phyloP scores from a whole-genome alignment of 208 protist species.

The Vickermania ingenoplastis region DNA sequence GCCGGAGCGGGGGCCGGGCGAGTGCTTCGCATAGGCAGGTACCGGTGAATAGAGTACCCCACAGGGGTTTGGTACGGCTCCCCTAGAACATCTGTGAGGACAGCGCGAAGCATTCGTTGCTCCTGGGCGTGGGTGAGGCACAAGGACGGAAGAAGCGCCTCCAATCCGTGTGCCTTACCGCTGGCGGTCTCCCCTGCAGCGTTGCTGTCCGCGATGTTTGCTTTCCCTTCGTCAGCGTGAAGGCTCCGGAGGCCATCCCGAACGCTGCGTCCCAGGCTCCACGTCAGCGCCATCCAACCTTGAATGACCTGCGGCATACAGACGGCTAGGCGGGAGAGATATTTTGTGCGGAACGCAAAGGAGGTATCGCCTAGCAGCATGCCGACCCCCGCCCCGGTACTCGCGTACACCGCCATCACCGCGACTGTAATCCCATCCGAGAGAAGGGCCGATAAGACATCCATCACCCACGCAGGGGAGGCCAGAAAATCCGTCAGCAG shows the following conservation, averaged over 20 bases:
- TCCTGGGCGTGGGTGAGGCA: neutral
- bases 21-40: neutral
- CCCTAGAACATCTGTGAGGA: neutral
- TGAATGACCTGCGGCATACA: constrained; percentile 49
- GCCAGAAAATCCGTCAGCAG: constrained; percentile 18
- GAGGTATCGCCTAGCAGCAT: constrained; percentile 33
- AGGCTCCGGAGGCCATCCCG: constrained; percentile 15
- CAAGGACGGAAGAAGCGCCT: neutral
- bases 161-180: neutral
- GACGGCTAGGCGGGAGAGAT: constrained; percentile 51
- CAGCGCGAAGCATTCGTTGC: neutral
- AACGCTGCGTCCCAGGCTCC: constrained; percentile 33
- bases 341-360: constrained; percentile 49
- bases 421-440: constrained; percentile 59
- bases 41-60: neutral
- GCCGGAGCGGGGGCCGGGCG: neutral
- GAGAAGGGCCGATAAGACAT: constrained; percentile 39
- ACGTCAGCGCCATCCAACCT: constrained; percentile 48
- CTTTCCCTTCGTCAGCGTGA: neutral
- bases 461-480: constrained; percentile 61
- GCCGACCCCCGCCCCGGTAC: constrained; percentile 41
- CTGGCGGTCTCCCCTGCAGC: neutral
- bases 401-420: constrained; percentile 62
- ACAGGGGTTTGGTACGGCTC: neutral
- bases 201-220: constrained; percentile 12